Base-by-base conservation (phyloP, 148 eudicot genomes). In the Fallopia convolvulus region DNA sequence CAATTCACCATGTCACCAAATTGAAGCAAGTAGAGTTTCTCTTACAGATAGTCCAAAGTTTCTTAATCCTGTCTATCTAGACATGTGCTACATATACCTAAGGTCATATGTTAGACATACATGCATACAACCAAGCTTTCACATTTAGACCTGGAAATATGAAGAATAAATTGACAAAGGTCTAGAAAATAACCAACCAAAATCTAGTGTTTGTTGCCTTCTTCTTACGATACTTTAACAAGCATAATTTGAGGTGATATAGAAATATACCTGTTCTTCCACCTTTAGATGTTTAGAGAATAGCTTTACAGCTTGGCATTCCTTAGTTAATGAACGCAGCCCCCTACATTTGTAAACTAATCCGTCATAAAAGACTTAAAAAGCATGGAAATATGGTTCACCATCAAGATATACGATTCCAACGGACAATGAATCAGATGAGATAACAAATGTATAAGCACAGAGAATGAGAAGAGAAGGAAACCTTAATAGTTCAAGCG, bases 271-370 rank as follows among this genome's bases (percentile, higher is more conserved):
- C 97, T 95, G 99, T 26, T 95, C 99, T 79, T 92, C 94, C 44
- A 95, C 77, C 88, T 95, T 95, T 80, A 95, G 88, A 81, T 95
- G 99, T 89, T 95, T 95, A 47, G 99, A 90, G 86, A 95, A 95
- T 48, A 95, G 89, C 87, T 95, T 95, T 47, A 86, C 91, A 82
- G 96, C 92, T 63, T 63, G 91, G 83, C 99, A 95, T 77, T 95
- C 96, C 80, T 81, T 84, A 39, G 94, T 90, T 81, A 95, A 87
- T 74, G 86, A 81, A 80, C 89, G 83, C 83, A 95, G 80, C 78
- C 88, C 96, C 90, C 99, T 94, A 75, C 17, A 81, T 44, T 42
- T 6, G 60, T 66, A 32, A 8, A 65, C 47, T 74, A 63, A 52
- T 49, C 6, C n/a, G 36, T 44, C 49, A 49, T 49, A 33, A 49